Percentiles rank a stretch among this genome's conserved stretches.
Conservation (phyloP, 1,139 yeast species). For the Kurtzmaniella natalensis region DNA sequence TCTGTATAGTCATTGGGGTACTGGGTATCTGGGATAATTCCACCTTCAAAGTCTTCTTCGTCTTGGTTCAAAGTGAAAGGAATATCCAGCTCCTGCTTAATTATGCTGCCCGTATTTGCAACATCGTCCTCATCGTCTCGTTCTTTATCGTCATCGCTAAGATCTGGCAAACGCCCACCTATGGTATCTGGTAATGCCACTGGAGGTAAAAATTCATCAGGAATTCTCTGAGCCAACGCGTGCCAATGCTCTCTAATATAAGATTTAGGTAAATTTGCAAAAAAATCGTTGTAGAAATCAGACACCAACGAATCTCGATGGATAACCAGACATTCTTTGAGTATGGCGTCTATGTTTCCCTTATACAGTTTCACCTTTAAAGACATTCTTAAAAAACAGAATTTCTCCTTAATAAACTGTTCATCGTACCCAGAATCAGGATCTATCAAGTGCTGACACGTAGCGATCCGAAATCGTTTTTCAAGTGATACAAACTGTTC, state of each 20-base stretch:
- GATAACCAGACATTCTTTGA: neutral
- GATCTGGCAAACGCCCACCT: neutral
- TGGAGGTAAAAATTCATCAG: slow-evolving; percentile 1
- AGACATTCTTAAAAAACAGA: slow-evolving; percentile 8
- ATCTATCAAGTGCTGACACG: slow-evolving; percentile 6
- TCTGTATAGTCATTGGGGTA: slow-evolving; percentile 12
- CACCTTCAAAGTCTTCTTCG: slow-evolving; percentile 8
- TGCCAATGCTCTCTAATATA: slow-evolving; percentile 1
- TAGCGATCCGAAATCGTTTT: slow-evolving; percentile 5
- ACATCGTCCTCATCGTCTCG: slow-evolving; percentile 5
- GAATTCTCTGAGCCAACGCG: neutral
- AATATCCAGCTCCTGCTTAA: slow-evolving; percentile 2
- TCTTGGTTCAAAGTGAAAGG: slow-evolving; percentile 1
- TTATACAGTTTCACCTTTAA: slow-evolving; percentile 6
- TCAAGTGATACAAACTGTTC: slow-evolving; percentile 8
- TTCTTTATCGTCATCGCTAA: slow-evolving; percentile 7
- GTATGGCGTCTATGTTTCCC: slow-evolving; percentile 5
- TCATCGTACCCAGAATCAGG: slow-evolving; percentile 5
- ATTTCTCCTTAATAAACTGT: slow-evolving; percentile 4
- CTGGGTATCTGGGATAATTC: slow-evolving; percentile 14
- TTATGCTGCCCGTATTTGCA: slow-evolving; percentile 1
- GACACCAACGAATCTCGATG: neutral
- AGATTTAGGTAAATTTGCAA: neutral
- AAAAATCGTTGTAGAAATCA: slow-evolving; percentile 2
- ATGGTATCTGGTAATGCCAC: neutral